Percentiles rank a stretch among this genome's conserved stretches.
Evolutionary conservation across 2,329 filamentous ascomycete species (phyloP).

Genomic region (Neofusicoccum ribis): DNA sequence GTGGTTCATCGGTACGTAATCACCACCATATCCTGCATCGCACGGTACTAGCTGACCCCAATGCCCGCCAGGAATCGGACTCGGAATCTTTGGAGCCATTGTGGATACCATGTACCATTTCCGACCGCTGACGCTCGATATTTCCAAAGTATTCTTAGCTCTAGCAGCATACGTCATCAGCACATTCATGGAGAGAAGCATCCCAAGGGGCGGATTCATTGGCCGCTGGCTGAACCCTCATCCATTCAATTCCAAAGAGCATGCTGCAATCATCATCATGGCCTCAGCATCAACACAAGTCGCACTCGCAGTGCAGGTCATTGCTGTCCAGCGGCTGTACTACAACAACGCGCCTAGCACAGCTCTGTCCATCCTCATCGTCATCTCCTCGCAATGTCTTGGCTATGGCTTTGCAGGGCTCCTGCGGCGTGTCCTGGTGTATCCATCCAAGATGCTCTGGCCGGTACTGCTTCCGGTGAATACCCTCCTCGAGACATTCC

Average conservation of each 20-base stretch:
- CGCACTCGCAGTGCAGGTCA: constrained; percentile 19
- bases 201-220: constrained; percentile 34
- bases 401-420: constrained; percentile 23
- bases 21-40: not conserved
- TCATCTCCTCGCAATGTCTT: constrained; percentile 21
- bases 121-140: constrained; percentile 49
- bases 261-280: constrained; percentile 28
- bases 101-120: constrained; percentile 45
- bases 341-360: constrained; percentile 9
- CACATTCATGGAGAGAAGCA: constrained; percentile 37
- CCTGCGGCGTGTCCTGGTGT: constrained; percentile 20
- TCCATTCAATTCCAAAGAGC: constrained; percentile 38
- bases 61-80: not conserved
- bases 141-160: constrained; percentile 48
- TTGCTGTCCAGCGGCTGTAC: constrained; percentile 21
- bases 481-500: constrained; percentile 19
- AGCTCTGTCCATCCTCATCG: constrained; percentile 14
- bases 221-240: constrained; percentile 43
- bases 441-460: constrained; percentile 22
- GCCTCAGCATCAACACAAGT: constrained; percentile 19
- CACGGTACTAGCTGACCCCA: not conserved
- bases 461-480: constrained; percentile 20
- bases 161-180: constrained; percentile 48
- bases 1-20: constrained; percentile 16
- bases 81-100: not conserved